Evolutionary conservation across 2,329 filamentous ascomycete species (phyloP), one percentile per base, ranked within the genome.

Genomic region (Pseudogymnoascus sp.): DNA sequence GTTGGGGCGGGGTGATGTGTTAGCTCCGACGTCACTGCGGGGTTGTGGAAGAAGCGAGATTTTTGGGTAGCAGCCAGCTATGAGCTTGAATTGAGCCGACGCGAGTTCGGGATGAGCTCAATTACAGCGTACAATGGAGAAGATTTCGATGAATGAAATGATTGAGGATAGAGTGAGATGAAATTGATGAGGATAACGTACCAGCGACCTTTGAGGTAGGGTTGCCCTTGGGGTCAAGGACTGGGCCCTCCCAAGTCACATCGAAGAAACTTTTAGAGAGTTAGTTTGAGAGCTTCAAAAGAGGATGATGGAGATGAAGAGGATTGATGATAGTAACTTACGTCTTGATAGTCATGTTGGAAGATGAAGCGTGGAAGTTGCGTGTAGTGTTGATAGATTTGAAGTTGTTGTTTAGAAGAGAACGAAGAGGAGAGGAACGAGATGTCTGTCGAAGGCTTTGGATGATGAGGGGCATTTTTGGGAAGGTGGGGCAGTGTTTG

Each of bases 281-380:
- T 33, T 7, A 69, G 64, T 19, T 64, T 66, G 64, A 74, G 21
- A 8, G n/a, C n/a, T 16, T 42, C 13, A 3, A 21, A 40, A 35
- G 59, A 10, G 21, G 35, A 62, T 14, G 19, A 31, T 64, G 33
- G 6, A 63, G 61, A 63, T 64, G 50, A 53, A 38, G 63, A 68
- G 67, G 62, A 61, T 61, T 59, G 61, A 59, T 62, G 65, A 60
- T 50, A 61, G 61, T 13, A 1, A 83, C 86, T 80, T 82, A 91
- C 80, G 86, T 86, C 76, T 88, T 86, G 76, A 85, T 79, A 74
- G 81, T 79, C 91, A 96, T 96, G 77, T 82, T 87, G 81, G 83
- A 79, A 73, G 87, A 78, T 76, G 89, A 82, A 73, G 85, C 81
- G 76, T 83, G 80, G 75, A 87, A 88, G 69, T 77, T 76, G 75